Evolutionary conservation across 441 rosid genomes (phyloP).

Genomic region (Populus hybrid): DNA sequence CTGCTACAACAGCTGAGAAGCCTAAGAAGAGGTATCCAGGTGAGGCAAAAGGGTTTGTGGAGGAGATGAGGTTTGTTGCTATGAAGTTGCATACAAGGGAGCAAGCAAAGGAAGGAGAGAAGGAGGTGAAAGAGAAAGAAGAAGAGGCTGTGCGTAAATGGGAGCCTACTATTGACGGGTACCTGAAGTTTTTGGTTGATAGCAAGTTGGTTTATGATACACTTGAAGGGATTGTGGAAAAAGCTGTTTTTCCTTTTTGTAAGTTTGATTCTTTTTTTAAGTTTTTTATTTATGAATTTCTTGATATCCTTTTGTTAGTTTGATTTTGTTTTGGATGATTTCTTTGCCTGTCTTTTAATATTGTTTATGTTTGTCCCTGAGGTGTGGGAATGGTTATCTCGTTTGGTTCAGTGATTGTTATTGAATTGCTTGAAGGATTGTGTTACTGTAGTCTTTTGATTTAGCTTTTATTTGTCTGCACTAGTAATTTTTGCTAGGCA

Average conservation of each 20-base stretch:
- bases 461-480: not conserved
- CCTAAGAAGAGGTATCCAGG: slow-evolving; percentile 69
- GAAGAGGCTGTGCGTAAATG: slow-evolving; percentile 64
- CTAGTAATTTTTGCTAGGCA: not conserved
- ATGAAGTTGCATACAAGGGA: slow-evolving; percentile 89
- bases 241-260: slow-evolving; percentile 67
- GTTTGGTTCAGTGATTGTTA: not conserved
- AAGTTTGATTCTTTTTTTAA: slow-evolving; percentile 27
- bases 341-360: not conserved
- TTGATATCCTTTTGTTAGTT: not conserved
- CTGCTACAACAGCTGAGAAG: slow-evolving; percentile 72
- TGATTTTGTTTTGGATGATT: slow-evolving; percentile 3
- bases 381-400: not conserved
- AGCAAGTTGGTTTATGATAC: slow-evolving; percentile 89
- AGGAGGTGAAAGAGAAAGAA: slow-evolving; percentile 66
- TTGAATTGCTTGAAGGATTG: not conserved
- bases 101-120: slow-evolving; percentile 89
- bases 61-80: slow-evolving; percentile 95
- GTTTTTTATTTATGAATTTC: not conserved
- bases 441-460: not conserved
- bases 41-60: slow-evolving; percentile 91
- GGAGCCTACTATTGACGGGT: slow-evolving; percentile 85
- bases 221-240: slow-evolving; percentile 62
- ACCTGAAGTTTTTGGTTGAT: slow-evolving; percentile 78
- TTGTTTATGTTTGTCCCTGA: not conserved